Evolutionary conservation across 1,284 basidiomycete species (phyloP).

Genomic region (Apiotrichum siamense): DNA sequence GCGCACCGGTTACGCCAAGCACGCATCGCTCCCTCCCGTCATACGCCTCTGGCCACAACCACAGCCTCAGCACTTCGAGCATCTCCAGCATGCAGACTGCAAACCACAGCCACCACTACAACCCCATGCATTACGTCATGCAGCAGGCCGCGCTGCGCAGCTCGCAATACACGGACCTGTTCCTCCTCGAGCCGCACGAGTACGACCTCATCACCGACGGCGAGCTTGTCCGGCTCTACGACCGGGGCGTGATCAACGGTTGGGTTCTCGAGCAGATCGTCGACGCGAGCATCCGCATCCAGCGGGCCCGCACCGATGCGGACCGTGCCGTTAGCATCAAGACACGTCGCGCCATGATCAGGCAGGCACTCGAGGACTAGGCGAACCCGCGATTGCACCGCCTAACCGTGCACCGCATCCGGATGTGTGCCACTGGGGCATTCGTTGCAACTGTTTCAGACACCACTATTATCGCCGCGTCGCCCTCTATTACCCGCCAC

Average conservation of each 20-base stretch:
- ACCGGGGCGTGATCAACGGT: constrained; percentile 17
- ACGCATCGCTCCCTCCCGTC: not conserved
- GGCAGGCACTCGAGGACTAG: constrained; percentile 17
- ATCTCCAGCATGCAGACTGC: not conserved
- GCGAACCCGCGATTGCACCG: not conserved
- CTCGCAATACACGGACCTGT: constrained; percentile 19
- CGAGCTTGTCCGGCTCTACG: constrained; percentile 19
- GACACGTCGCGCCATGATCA: constrained; percentile 20
- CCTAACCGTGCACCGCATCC: no score
- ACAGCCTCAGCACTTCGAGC: not conserved
- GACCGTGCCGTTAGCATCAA: constrained; percentile 21
- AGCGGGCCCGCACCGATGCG: constrained; percentile 17
- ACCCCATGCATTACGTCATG: not conserved
- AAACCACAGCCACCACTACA: not conserved
- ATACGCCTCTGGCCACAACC: not conserved
- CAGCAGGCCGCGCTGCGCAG: constrained; percentile 1
- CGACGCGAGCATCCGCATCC: constrained; percentile 20
- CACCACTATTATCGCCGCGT: no score
- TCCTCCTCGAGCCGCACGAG: constrained; percentile 21
- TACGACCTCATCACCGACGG: constrained; percentile 20
- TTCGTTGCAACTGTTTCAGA: no score
- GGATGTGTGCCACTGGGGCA: no score
- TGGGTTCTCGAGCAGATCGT: constrained; percentile 18
- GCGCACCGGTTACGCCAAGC: not conserved
- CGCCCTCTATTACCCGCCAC: no score